Evolutionary conservation across 306 rosid species (phyloP).

Genomic region (Vigna hirtella): DNA sequence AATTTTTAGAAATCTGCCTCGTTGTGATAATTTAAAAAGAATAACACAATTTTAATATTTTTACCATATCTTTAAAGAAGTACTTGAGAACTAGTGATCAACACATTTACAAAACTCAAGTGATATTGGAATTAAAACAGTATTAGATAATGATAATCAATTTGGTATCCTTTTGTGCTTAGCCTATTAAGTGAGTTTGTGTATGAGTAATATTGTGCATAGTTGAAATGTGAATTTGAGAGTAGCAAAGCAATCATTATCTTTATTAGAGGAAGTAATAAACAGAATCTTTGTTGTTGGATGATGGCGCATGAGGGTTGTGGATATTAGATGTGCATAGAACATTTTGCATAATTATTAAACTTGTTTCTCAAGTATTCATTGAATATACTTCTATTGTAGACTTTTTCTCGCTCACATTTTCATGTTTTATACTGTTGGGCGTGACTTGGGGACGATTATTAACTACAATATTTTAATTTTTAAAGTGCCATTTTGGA

Average conservation of each 20-base stretch:
- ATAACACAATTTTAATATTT: no score
- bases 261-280: constrained; percentile 17
- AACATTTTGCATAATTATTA: constrained; percentile 23
- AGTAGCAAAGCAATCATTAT: not conserved
- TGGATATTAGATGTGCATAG: not conserved
- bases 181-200: no score
- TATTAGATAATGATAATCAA: not conserved
- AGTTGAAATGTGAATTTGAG: not conserved
- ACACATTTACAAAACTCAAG: no score
- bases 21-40: no score
- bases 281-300: constrained; percentile 27
- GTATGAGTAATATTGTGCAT: not conserved
- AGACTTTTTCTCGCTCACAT: not conserved
- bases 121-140: not conserved
- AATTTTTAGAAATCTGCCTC: no score
- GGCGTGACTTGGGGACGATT: constrained; percentile 32
- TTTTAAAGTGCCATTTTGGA: not conserved
- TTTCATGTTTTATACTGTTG: constrained; percentile 25
- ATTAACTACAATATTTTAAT: not conserved
- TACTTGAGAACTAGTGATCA: no score
- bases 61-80: no score
- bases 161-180: not conserved
- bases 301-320: constrained; percentile 17
- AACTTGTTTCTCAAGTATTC: constrained; percentile 38
- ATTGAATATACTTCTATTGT: constrained; percentile 32